Evolutionary conservation across 2,329 filamentous ascomycete species (phyloP), one percentile per base, ranked within the genome.

Genomic region (Apiospora sp.): DNA sequence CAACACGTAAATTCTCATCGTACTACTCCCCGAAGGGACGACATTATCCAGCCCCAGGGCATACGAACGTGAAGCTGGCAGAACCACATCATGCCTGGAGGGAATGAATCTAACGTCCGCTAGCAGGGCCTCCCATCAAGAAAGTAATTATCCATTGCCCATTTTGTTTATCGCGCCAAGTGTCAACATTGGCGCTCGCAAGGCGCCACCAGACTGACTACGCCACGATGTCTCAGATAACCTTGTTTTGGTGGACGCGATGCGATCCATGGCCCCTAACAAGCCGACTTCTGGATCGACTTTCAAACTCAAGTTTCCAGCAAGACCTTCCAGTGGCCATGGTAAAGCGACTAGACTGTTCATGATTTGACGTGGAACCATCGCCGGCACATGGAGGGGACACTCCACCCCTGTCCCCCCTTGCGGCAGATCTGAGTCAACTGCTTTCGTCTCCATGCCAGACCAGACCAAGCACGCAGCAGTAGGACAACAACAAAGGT

Each of bases 151-250:
- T n/a, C n/a, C n/a, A n/a, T n/a, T n/a, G n/a, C n/a, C n/a, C n/a
- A n/a, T n/a, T n/a, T 61, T 61, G 54, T 61, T 61, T 61, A 61
- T 19, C 19, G n/a, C 46, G 46, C 46, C 46, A 49, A 3, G 19
- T 49, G 46, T n/a, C 19, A n/a, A 10, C 22, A 64, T 64, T 61
- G 30, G 37, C 30, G 10, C 30, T 10, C 14, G 30, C 16, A 22
- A 12, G 54, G 22, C 27, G 58, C 54, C 30, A 58, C 54, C 34
- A 22, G 22, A 41, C 7, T 24, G 22, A 37, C 58, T 12, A 49
- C 22, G 67, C 67, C 71, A 37, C 58, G 4, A 64, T 64, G 58
- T 64, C 58, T 64, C 58, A 64, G 54, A 61, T n/a, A 22, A 19
- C 54, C 54, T 37, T 16, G 30, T 37, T n/a, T 61, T 13, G 16